Percentiles rank a stretch among this genome's conserved stretches.
Conservation (phyloP, 2,329 filamentous ascomycete species). For the Fusarium scirpi region DNA sequence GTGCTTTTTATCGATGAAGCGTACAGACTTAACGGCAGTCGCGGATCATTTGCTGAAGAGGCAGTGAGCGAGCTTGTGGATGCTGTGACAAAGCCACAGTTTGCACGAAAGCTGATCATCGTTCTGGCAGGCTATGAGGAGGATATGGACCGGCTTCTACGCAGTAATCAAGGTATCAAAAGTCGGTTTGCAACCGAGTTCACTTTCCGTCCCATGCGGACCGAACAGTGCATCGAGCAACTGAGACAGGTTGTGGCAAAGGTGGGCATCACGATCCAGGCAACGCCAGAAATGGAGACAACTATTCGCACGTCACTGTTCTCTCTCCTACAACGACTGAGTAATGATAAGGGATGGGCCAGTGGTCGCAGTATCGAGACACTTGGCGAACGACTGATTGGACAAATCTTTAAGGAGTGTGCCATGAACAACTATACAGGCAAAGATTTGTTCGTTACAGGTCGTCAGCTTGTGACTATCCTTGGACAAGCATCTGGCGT, state of each 20-base stretch:
- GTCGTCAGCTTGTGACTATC: slow-evolving; percentile 48
- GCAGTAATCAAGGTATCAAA: slow-evolving; percentile 70
- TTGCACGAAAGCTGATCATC: slow-evolving; percentile 69
- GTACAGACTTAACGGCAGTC: slow-evolving; percentile 66
- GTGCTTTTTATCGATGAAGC: slow-evolving; percentile 80
- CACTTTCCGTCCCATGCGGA: slow-evolving; percentile 63
- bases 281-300: slow-evolving; percentile 41
- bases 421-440: slow-evolving; percentile 50
- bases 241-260: slow-evolving; percentile 54
- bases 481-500: slow-evolving; percentile 47
- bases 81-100: slow-evolving; percentile 65
- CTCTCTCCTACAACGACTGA: slow-evolving; percentile 56
- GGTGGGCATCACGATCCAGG: slow-evolving; percentile 48
- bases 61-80: slow-evolving; percentile 65
- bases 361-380: slow-evolving; percentile 72
- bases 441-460: slow-evolving; percentile 44
- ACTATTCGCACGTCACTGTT: slow-evolving; percentile 47
- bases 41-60: slow-evolving; percentile 68
- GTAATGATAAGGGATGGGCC: slow-evolving; percentile 65
- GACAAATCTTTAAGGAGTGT: slow-evolving; percentile 52
- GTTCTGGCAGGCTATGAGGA: slow-evolving; percentile 76
- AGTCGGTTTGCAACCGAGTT: slow-evolving; percentile 73
- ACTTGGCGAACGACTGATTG: slow-evolving; percentile 64
- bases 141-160: slow-evolving; percentile 73
- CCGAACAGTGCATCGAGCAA: slow-evolving; percentile 60